Conservation (phyloP, 805 yeast species). For the Sugiyamaella smithiae region DNA sequence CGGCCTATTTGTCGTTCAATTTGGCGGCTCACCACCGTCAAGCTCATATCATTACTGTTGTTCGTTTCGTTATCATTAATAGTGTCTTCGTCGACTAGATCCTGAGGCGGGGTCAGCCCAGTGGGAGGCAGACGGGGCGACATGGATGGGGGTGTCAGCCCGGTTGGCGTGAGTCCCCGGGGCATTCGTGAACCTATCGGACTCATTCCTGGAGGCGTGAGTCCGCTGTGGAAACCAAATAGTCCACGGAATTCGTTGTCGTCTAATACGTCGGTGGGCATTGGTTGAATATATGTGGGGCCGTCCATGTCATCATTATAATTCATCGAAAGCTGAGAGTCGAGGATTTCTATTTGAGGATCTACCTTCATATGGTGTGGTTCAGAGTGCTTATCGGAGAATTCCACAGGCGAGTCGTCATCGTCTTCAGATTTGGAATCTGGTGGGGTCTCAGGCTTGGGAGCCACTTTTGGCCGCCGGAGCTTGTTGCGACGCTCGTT, state of each 20-base stretch:
- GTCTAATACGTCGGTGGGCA: slow-evolving; percentile 1
- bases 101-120: background rate
- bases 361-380: no score
- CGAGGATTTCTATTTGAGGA: background rate
- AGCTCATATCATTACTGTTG: background rate
- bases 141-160: background rate
- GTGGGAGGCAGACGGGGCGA: background rate
- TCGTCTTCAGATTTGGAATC: no score
- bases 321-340: background rate
- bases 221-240: background rate
- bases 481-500: slow-evolving; percentile 47
- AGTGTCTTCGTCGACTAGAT: background rate
- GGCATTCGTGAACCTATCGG: background rate
- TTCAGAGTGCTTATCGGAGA: no score
- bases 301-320: background rate
- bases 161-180: background rate
- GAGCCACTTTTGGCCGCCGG: background rate
- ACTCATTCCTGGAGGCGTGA: background rate
- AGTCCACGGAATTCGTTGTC: background rate
- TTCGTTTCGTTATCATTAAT: background rate
- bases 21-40: background rate
- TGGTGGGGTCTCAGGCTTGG: background rate
- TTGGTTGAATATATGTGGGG: background rate
- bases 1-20: no score
- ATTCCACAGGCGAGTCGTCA: no score